A percentile compares a stretch with the other conserved stretches of the same genome.
phyloP scores from a whole-genome alignment of 345 rosid species.

The Anastatica hierochuntica region DNA sequence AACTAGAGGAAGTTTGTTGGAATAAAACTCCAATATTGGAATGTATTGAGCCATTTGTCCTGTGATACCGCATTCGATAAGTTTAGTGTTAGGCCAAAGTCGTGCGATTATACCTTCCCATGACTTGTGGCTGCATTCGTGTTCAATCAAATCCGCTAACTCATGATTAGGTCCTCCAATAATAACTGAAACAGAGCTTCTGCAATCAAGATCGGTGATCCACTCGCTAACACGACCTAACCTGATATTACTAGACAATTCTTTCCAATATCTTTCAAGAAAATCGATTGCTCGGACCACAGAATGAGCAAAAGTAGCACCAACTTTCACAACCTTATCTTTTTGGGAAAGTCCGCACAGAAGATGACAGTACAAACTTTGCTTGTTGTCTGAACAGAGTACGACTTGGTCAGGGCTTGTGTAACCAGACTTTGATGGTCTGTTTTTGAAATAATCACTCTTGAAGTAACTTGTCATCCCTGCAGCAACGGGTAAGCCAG shows the following conservation, averaged over 20 bases:
- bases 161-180: conserved; percentile 28
- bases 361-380: not conserved
- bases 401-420: not conserved
- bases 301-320: not conserved
- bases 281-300: not conserved
- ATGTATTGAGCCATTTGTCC: conserved; percentile 58
- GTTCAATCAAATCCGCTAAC: conserved; percentile 36
- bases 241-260: conserved; percentile 40
- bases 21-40: conserved; percentile 44
- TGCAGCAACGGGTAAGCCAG: too few species aligned
- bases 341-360: not conserved
- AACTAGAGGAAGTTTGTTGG: conserved; percentile 50
- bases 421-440: not conserved
- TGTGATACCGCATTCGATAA: conserved; percentile 39
- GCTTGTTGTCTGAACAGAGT: not conserved
- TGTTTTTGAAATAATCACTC: not conserved
- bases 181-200: conserved; percentile 21
- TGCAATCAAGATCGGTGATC: conserved; percentile 39
- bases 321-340: not conserved
- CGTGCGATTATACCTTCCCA: conserved; percentile 61
- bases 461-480: not conserved
- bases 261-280: conserved; percentile 28
- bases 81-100: conserved; percentile 54
- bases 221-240: conserved; percentile 42
- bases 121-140: conserved; percentile 27